A percentile compares a stretch with the other conserved stretches of the same genome.
These are phyloP conservation scores for Lachancea waltii DNA, from an alignment of 805 yeast genomes.

Conservation along the genomic window DNA sequence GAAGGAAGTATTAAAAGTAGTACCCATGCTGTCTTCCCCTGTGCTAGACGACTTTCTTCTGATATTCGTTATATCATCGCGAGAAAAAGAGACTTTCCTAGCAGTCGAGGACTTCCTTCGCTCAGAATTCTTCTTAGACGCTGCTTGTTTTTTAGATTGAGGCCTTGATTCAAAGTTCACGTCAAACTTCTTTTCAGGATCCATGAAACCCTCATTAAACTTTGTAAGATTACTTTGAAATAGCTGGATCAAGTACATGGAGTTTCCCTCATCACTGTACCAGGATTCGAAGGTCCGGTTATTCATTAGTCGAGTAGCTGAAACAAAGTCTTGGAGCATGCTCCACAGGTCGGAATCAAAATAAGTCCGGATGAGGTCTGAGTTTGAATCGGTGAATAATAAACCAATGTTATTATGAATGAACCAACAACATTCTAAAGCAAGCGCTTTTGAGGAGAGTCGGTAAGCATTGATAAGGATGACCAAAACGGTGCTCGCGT, in stretches of 20 bases:
- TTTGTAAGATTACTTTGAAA: slow-evolving; percentile 33
- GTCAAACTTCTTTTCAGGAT: slow-evolving; percentile 29
- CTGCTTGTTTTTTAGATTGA: slow-evolving; percentile 11
- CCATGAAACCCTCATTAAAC: slow-evolving; percentile 40
- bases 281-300: slow-evolving; percentile 17
- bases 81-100: slow-evolving; percentile 3
- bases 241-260: slow-evolving; percentile 23
- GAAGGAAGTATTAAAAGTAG: neutral
- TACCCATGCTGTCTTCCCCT: slow-evolving; percentile 1
- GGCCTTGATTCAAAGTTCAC: slow-evolving; percentile 32
- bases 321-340: slow-evolving; percentile 15
- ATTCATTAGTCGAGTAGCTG: slow-evolving; percentile 6
- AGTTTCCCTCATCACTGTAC: slow-evolving; percentile 27
- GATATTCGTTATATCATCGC: slow-evolving; percentile 7
- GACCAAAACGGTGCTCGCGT: slow-evolving; percentile 52
- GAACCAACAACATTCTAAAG: slow-evolving; percentile 60
- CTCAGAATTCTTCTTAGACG: slow-evolving; percentile 13
- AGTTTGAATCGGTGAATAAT: slow-evolving; percentile 45
- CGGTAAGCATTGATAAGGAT: slow-evolving; percentile 49
- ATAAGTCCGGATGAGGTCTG: slow-evolving; percentile 30
- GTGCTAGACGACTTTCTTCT: slow-evolving; percentile 7
- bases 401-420: slow-evolving; percentile 59
- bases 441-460: slow-evolving; percentile 47
- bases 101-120: slow-evolving; percentile 10
- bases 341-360: slow-evolving; percentile 22